phyloP scores from a whole-genome alignment of 441 rosid genomes.

The Pelargonium fulgidum region DNA sequence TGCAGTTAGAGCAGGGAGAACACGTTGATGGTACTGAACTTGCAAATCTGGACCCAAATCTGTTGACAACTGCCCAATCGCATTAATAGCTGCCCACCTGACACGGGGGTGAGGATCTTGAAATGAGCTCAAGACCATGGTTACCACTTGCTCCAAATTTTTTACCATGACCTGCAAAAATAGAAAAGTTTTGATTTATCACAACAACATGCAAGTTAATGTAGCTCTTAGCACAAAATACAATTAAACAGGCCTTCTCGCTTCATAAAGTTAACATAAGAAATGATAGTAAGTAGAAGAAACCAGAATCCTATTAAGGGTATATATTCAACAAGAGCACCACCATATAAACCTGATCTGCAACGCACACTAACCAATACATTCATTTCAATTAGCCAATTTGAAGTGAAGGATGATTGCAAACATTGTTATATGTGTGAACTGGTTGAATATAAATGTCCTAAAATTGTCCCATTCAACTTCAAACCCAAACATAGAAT shows the following conservation, averaged over 20 bases:
- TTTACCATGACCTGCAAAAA: constrained; percentile 62
- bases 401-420: too few relatives aligned
- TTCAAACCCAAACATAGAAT: not conserved
- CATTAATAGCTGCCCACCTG: constrained; percentile 94
- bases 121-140: constrained; percentile 75
- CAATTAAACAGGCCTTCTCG: too few relatives aligned
- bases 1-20: constrained; percentile 71
- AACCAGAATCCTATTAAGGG: too few relatives aligned
- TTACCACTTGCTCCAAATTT: constrained; percentile 66
- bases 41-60: constrained; percentile 98
- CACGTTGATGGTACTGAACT: constrained; percentile 68
- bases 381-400: too few relatives aligned
- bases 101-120: constrained; percentile 82
- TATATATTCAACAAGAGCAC: too few relatives aligned
- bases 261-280: too few relatives aligned
- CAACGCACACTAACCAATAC: too few relatives aligned
- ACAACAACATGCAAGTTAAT: not conserved
- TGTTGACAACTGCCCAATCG: constrained; percentile 82
- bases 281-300: too few relatives aligned
- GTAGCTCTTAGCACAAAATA: not conserved
- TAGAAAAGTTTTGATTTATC: constrained; percentile 11
- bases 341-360: too few relatives aligned
- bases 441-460: too few relatives aligned
- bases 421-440: too few relatives aligned
- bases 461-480: too few relatives aligned